Evolutionary conservation across 768 basidiomycete genomes (phyloP), one percentile per base, ranked within the genome.

Genomic region (Russula earlei): DNA sequence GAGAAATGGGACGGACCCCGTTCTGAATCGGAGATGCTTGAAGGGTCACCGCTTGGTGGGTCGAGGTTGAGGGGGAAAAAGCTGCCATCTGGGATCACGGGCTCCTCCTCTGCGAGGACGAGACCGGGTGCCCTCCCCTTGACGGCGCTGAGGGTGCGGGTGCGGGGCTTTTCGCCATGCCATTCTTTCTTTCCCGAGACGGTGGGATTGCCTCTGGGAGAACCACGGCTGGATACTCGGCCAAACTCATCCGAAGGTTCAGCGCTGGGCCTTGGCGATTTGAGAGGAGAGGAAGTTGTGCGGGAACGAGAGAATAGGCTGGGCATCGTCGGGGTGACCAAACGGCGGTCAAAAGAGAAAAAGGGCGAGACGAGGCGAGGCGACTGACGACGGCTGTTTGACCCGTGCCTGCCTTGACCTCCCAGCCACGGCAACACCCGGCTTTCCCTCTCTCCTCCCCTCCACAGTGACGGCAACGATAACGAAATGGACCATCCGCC

Each of bases 251-350:
- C 85, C 59, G 69, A 70, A 58, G 63, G 53, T 57, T 63, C 60
- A 44, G 66, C 55, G 61, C 66, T 62, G 45, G 46, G 34, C 61
- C 67, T 66, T 63, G 67, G 45, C 11, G 40, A 14, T 19, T 51
- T 63, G 45, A 40, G 42, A 25, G 80, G 72, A 2, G 78, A 77
- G 20, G 84, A 84, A 53, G 72, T 75, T 46, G 83, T 84, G 50
- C 85, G 78, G 60, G 81, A 67, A 63, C 84, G 80, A 67, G 85
- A 84, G 71, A 87, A 87, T 71, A 86, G 67, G 69, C 81, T 84
- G 74, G 79, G 83, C 84, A 87, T 86, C 48, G 71, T 76, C 69
- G 65, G 54, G 46, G 41, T 44, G 19, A 33, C 52, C 49, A 40
- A 29, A 5, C 19, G 49, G 27, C 36, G 36, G 52, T 37, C 52